phyloP scores from a whole-genome alignment of 1,284 basidiomycete genomes.

The Sporisorium iseilematis-ciliati region DNA sequence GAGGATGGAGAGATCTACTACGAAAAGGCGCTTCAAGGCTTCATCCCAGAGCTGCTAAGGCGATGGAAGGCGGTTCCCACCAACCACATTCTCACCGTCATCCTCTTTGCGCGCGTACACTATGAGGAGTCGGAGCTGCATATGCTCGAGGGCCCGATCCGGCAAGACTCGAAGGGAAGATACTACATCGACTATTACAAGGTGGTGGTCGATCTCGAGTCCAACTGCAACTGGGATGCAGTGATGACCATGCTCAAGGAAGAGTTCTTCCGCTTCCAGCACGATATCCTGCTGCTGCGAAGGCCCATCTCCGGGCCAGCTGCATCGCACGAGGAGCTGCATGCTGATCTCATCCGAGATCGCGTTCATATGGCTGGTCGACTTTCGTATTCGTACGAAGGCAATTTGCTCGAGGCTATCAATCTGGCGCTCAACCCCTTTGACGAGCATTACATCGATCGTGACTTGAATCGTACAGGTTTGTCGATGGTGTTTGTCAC shows the following conservation, averaged over 20 bases:
- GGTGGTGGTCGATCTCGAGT: constrained; percentile 90
- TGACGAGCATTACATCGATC: constrained; percentile 95
- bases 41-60: constrained; percentile 65
- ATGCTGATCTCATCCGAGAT: constrained; percentile 58
- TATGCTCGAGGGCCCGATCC: constrained; percentile 73
- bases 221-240: constrained; percentile 85
- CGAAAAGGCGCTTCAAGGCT: constrained; percentile 89
- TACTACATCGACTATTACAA: constrained; percentile 92
- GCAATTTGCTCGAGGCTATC: constrained; percentile 91
- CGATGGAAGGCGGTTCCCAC: constrained; percentile 77
- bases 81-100: constrained; percentile 93
- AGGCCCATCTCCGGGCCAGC: constrained; percentile 57
- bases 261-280: constrained; percentile 71
- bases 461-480: constrained; percentile 93
- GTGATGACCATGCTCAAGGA: constrained; percentile 88
- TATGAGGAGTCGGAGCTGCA: constrained; percentile 77
- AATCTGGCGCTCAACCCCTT: constrained; percentile 93
- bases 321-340: constrained; percentile 54
- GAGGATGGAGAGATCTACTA: constrained; percentile 88
- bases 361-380: constrained; percentile 73
- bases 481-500: constrained; percentile 86
- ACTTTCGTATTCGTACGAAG: constrained; percentile 89
- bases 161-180: constrained; percentile 78
- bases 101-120: constrained; percentile 92
- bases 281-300: constrained; percentile 65